Base-by-base conservation (phyloP, 805 yeast species). In the Ogataea glucozyma region DNA sequence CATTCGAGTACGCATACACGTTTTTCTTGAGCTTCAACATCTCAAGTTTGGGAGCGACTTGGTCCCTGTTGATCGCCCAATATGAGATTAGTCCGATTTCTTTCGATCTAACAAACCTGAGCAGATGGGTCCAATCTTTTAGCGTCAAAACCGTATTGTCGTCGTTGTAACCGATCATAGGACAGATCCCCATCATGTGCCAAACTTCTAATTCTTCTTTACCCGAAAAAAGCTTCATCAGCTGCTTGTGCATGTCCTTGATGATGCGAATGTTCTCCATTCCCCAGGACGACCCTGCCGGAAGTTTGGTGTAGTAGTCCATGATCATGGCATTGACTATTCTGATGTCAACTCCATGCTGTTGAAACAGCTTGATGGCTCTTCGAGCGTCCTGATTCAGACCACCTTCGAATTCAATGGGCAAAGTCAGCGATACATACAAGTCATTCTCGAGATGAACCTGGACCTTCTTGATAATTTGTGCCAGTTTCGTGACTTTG, bases 1-100 rank as follows among this genome's bases (percentile, higher is more conserved):
- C 43, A 21, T 46, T 47, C 6, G 64, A 55, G 41, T 44, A 51
- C 2, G 52, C 45, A 35, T 58, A 50, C 4, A 52, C 46, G 29
- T 46, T 31, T 30, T 46, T 51, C 27, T 43, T 48, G n/a, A 38
- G 40, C 21, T 34, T 46, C 27, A 43, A 31, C 13, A 34, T 11
- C 19, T 42, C 44, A 12, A 37, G 18, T 16, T 35, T 44, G 11
- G 53, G 44, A 10, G 44, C 44, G 6, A 23, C 47, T 40, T 63
- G 67, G 38, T 63, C 67, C 39, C 67, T 48, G 39, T 61, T 62
- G 16, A 63, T 41, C 6, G 67, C 63, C 67, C 67, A 63, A 34
- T 53, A 62, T 1, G 60, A 43, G 16, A 62, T 37, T 21, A 57
- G 29, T 3, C 65, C 66, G 8, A 63, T 38, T 3, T 47, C 30